Percentiles rank a stretch among this genome's conserved stretches.
Conservation (phyloP, 2,329 filamentous ascomycete genomes). For the Sclerotiophoma versabilis region DNA sequence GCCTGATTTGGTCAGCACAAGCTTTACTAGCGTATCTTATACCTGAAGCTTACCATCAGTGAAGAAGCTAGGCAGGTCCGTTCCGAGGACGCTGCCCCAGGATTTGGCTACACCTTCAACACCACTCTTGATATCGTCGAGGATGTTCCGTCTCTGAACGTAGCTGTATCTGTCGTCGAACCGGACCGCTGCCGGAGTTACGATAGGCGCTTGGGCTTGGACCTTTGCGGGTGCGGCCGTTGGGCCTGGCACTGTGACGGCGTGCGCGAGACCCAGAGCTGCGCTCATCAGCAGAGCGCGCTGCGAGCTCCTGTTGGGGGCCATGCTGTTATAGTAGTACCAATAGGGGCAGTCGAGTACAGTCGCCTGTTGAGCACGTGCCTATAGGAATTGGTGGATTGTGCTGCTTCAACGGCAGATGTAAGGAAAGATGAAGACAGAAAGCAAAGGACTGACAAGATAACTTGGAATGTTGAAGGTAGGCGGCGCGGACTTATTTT, state of each 20-base stretch:
- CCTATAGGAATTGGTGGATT: neutral
- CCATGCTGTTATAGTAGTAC: conserved; percentile 22
- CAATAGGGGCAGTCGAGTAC: neutral
- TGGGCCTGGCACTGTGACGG: conserved; percentile 42
- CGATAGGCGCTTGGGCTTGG: conserved; percentile 37
- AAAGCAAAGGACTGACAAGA: neutral
- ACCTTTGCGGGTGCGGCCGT: conserved; percentile 41
- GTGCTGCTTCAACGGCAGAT: neutral
- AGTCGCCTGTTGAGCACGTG: neutral
- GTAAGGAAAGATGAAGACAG: neutral
- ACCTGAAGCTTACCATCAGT: conserved; percentile 38
- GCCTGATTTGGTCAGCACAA: conserved; percentile 44
- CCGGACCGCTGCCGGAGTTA: conserved; percentile 45
- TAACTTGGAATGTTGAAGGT: neutral
- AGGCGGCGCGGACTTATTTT: conserved; percentile 6
- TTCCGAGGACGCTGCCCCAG: conserved; percentile 44
- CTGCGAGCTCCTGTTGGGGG: conserved; percentile 20
- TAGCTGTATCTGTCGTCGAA: conserved; percentile 44
- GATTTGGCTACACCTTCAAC: conserved; percentile 40
- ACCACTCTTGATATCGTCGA: conserved; percentile 43
- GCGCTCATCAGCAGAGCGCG: conserved; percentile 33
- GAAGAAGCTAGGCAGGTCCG: conserved; percentile 47
- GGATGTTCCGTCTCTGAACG: conserved; percentile 40
- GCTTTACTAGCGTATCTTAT: conserved; percentile 20
- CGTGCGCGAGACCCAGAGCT: conserved; percentile 30